These are phyloP conservation scores for Taiozyma sp. DNA, from an alignment of 1,139 yeast genomes.

Conservation along the genomic window DNA sequence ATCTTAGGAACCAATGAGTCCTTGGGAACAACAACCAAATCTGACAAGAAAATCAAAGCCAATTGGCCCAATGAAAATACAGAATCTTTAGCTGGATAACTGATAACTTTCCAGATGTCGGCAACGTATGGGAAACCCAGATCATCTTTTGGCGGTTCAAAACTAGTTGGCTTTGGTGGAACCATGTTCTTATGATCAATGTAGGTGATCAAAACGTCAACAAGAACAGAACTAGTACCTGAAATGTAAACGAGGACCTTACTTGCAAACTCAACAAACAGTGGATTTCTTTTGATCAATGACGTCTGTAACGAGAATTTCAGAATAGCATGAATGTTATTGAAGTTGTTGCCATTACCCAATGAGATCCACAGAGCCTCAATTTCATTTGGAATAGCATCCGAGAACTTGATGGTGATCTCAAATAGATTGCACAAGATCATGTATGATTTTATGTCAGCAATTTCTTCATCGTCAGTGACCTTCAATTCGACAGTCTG, in stretches of 20 bases:
- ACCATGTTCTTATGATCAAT: constrained; percentile 85
- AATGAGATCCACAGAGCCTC: constrained; percentile 95
- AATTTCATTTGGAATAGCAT: constrained; percentile 72
- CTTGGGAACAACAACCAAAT: constrained; percentile 56
- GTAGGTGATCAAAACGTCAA: constrained; percentile 61
- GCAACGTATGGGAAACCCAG: constrained; percentile 69
- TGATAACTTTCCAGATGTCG: constrained; percentile 52
- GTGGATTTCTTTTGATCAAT: constrained; percentile 62
- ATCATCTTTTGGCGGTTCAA: constrained; percentile 23
- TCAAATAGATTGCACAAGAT: constrained; percentile 79
- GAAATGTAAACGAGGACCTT: constrained; percentile 77
- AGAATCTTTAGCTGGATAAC: constrained; percentile 60
- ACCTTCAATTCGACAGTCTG: constrained; percentile 65
- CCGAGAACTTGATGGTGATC: constrained; percentile 73
- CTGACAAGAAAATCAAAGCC: constrained; percentile 80
- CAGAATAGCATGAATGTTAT: constrained; percentile 66
- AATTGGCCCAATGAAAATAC: constrained; percentile 85
- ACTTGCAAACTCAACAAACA: constrained; percentile 72
- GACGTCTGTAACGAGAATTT: constrained; percentile 68
- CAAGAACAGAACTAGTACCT: constrained; percentile 52
- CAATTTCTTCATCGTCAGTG: constrained; percentile 30
- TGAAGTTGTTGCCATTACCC: constrained; percentile 61
- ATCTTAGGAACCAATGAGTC: constrained; percentile 52
- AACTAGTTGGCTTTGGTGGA: constrained; percentile 46
- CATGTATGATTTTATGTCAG: constrained; percentile 61